Evolutionary conservation across 768 basidiomycete species (phyloP), one percentile per base, ranked within the genome.

Genomic region (Mycena filopes): DNA sequence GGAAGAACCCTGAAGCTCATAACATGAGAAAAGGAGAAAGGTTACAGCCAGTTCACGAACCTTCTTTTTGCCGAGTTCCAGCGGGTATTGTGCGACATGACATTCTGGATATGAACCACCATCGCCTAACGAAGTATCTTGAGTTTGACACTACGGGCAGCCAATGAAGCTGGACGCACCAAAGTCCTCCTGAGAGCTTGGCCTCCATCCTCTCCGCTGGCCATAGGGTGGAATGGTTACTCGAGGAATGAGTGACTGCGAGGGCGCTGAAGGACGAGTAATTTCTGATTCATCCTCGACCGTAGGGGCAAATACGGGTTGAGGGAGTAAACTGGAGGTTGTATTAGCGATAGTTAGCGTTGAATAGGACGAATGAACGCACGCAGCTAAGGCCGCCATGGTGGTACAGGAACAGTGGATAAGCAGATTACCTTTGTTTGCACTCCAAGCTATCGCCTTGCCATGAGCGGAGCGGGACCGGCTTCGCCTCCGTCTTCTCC

Each of bases 51-150:
- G 18, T 4, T 5, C 9, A 74, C 88, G 67, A 55, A 91, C 95
- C 88, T 96, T 96, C 86, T 98, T 98, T 80, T 88, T 87, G 60
- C 97, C 97, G 86, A 99, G 90, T 60, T 95, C 94, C 66, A 99
- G 77, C 13, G 97, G 97, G 81, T 98, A 99, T 76, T 99, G 97
- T 8, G 98, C 98, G 55, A 97, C 82, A 84, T 96, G 95, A 77
- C 96, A 98, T 81, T 99, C 95, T 5, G 95, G 95, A 78, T 90
- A 94, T 60, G 95, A 83, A 70, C 94, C 95, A 68, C 95, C 94
- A 73, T 94, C 91, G 62, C 89, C 91, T 92, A 70, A 54, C 25
- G 61, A 49, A 66, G 46, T 56, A 31, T 55, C 54, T 66, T 50
- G 28, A 58, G 43, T 48, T 47, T 65, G 41, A 54, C 43, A 31